Percentiles rank a stretch among this genome's conserved stretches.
phyloP scores from a whole-genome alignment of 2,329 filamentous ascomycete genomes.

The Paracoccidioides lutzii region DNA sequence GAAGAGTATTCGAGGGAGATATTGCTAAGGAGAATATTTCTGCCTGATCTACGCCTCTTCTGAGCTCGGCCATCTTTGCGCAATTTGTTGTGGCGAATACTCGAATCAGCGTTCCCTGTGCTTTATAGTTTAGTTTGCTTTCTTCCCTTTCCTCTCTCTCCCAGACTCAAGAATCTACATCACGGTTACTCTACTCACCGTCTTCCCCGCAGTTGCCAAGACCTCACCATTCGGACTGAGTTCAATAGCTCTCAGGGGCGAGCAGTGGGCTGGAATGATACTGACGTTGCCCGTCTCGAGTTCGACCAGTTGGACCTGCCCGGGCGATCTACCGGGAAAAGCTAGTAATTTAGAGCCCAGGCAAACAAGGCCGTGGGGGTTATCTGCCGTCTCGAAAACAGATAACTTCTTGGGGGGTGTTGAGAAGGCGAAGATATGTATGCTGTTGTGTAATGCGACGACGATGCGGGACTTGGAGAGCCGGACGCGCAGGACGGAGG shows the following conservation, averaged over 20 bases:
- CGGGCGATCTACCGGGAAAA: constrained; percentile 74
- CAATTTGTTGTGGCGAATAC: constrained; percentile 72
- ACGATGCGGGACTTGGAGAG: constrained; percentile 64
- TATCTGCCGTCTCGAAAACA: constrained; percentile 75
- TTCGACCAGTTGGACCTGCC: constrained; percentile 82
- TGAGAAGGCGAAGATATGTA: constrained; percentile 68
- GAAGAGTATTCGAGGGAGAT: constrained; percentile 62
- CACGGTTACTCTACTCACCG: constrained; percentile 29
- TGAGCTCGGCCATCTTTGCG: constrained; percentile 68
- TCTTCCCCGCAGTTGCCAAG: constrained; percentile 81
- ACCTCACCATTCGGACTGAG: constrained; percentile 69
- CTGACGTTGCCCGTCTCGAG: constrained; percentile 67
- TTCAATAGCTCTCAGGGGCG: constrained; percentile 62
- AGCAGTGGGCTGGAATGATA: constrained; percentile 84
- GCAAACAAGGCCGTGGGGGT: constrained; percentile 67
- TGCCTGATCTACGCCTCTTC: constrained; percentile 78
- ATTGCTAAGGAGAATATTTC: constrained; percentile 80
- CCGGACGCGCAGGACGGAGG: constrained; percentile 66
- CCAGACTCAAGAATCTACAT: not conserved
- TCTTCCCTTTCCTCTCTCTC: not conserved
- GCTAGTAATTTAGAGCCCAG: constrained; percentile 60
- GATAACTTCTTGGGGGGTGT: constrained; percentile 57
- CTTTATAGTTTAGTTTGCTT: not conserved
- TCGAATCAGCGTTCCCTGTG: constrained; percentile 69
- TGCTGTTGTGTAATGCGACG: constrained; percentile 67